Evolutionary conservation across 2,329 filamentous ascomycete genomes (phyloP).

Genomic region (Paracorniculantispora psalliotae): DNA sequence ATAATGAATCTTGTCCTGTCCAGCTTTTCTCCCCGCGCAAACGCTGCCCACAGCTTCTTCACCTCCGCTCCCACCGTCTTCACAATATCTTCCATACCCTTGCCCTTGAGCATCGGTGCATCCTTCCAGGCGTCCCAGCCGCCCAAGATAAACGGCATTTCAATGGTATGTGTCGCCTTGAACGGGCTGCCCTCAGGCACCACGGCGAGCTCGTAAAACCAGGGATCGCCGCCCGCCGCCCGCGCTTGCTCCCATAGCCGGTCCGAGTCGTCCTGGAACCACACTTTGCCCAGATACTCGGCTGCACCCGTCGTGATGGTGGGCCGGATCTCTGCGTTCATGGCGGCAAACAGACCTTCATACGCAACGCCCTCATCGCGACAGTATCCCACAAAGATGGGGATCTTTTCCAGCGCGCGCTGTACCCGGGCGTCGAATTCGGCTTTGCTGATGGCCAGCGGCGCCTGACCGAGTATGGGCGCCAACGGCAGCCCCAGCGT

Average conservation of each 20-base stretch:
- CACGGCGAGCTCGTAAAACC: slow-evolving; percentile 14
- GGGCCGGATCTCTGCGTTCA: background rate
- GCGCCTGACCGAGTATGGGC: slow-evolving; percentile 10
- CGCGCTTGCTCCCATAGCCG: slow-evolving; percentile 1
- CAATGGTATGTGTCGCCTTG: slow-evolving; percentile 17
- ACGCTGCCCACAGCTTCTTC: slow-evolving; percentile 16
- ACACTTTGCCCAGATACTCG: background rate
- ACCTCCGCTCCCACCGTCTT: slow-evolving; percentile 12
- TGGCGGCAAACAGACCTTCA: background rate
- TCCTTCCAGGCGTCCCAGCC: slow-evolving; percentile 17
- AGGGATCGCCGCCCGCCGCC: slow-evolving; percentile 4
- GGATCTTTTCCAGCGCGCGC: background rate
- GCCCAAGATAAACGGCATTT: slow-evolving; percentile 17
- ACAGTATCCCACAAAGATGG: slow-evolving; percentile 13
- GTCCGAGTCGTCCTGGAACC: slow-evolving; percentile 1
- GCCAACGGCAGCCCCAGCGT: slow-evolving; percentile 10
- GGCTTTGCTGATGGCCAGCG: slow-evolving; percentile 3
- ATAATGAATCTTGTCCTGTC: slow-evolving; percentile 1
- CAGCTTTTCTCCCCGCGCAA: slow-evolving; percentile 13
- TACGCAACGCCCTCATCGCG: slow-evolving; percentile 12
- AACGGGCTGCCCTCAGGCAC: slow-evolving; percentile 8
- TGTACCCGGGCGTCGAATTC: slow-evolving; percentile 2
- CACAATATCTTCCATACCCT: background rate
- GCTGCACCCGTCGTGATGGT: background rate
- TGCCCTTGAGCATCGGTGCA: slow-evolving; percentile 18